phyloP scores from a whole-genome alignment of 345 rosid genomes.

The Salix suchowensis region DNA sequence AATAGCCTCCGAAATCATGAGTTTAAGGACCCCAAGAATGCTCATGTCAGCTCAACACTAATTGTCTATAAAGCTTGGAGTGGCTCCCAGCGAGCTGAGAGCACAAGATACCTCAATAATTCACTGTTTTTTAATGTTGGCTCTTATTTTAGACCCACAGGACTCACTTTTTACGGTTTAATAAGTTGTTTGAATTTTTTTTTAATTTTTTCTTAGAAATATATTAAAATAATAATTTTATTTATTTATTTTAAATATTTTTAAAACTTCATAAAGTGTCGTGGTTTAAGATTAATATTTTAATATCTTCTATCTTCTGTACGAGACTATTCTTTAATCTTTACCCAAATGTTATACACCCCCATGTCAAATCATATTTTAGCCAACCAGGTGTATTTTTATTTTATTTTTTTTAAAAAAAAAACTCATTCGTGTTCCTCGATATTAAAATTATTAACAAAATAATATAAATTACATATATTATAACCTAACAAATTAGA shows the following conservation, averaged over 20 bases:
- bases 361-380: not conserved
- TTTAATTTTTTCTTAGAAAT: too few species aligned
- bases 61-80: conserved; percentile 3
- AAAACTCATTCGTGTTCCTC: too few species aligned
- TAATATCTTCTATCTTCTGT: not conserved
- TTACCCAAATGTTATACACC: not conserved
- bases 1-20: conserved; percentile 15
- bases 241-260: too few species aligned
- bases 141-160: not conserved
- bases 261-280: conserved; percentile 5
- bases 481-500: too few species aligned
- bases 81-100: conserved; percentile 38
- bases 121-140: conserved; percentile 15
- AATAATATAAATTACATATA: too few species aligned
- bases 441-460: too few species aligned
- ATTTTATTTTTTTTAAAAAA: too few species aligned
- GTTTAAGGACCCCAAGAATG: conserved; percentile 20
- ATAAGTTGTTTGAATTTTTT: too few species aligned
- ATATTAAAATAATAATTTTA: too few species aligned
- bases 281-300: conserved; percentile 8
- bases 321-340: not conserved
- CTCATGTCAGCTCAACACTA: conserved; percentile 19
- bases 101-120: conserved; percentile 29
- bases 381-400: not conserved
- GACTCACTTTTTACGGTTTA: too few species aligned